Evolutionary conservation across 148 eudicot species (phyloP).

Genomic region (Rhododendron kiyosumense): DNA sequence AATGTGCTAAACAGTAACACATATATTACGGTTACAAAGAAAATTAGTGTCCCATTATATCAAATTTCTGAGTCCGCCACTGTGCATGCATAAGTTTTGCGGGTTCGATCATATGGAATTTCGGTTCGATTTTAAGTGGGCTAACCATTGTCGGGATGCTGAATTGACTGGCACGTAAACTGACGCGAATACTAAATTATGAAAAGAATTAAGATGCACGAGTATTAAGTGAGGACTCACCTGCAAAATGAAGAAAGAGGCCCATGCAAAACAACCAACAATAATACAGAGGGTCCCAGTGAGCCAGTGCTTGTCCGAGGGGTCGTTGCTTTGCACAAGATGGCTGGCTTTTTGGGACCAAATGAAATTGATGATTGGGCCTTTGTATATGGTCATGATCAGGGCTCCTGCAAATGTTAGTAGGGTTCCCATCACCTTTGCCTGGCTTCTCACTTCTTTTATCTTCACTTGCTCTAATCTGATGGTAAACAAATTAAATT

Average conservation of each 20-base stretch:
- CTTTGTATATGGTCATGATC: conserved; percentile 53
- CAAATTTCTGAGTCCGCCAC: no score
- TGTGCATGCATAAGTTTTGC: no score
- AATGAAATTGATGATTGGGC: conserved; percentile 43
- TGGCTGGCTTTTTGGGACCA: conserved; percentile 20
- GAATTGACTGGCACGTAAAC: background rate
- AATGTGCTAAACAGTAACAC: no score
- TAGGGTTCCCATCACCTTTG: conserved; percentile 55
- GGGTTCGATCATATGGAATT: no score
- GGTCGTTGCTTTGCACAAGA: conserved; percentile 3
- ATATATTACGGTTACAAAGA: no score
- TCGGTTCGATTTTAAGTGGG: no score
- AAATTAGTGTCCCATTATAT: no score
- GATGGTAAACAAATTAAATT: background rate
- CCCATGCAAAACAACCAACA: conserved; percentile 50
- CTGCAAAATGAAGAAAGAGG: conserved; percentile 59
- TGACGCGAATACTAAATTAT: background rate
- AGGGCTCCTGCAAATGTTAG: conserved; percentile 57
- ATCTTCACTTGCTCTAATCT: conserved; percentile 62
- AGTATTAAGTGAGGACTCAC: conserved; percentile 18
- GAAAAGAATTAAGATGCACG: background rate
- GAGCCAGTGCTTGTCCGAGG: conserved; percentile 43
- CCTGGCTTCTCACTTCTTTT: conserved; percentile 49
- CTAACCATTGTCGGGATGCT: no score
- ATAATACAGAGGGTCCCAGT: conserved; percentile 48